Base-by-base conservation (phyloP, 2,329 filamentous ascomycete species). In the Thielaviopsis musarum region DNA sequence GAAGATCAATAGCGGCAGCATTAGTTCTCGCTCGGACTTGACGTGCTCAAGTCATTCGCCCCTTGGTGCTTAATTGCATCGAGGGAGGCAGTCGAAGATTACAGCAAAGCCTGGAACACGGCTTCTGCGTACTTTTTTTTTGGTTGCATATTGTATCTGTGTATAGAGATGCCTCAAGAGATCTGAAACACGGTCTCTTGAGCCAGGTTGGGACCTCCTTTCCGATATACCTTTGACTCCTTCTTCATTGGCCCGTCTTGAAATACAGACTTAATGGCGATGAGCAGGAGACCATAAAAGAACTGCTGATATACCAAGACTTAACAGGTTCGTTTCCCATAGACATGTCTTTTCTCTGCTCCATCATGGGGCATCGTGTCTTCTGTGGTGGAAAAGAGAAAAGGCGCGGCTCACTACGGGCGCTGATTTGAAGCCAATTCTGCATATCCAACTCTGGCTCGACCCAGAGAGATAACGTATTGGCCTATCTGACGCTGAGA, bases 401-500 rank as follows among this genome's bases (percentile, higher is more conserved):
- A 53, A 57, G 60, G 45, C 57, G 79, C 75, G 81, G 81, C 80
- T 89, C 86, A 90, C 87, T 90, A 88, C 87, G 87, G 87, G 87
- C 84, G 87, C 87, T 66, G 77, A 88, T 57, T 62, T 30, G 60
- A 56, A 55, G 57, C 62, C 55, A 54, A 58, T 52, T 54, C 24
- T 38, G 49, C 15, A 56, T 58, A 59, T 58, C 58, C 59, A 58
- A 54, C 55, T 49, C 30, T 48, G 21, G 24, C 48, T 41, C 9
- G 17, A 34, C 12, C 21, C 24, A 30, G 34, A 30, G 59, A 54
- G 56, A 63, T 54, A 61, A 48, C 24, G 24, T 15, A 17, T 24
- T 19, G 38, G 34, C 34, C 51, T 30, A 58, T 68, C 81, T 75
- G 80, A 90, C 81, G 88, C 88, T 91, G 88, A 93, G 88, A 91